Evolutionary conservation across 352 stramenopile species (phyloP).

Genomic region (Pythium biforme): DNA sequence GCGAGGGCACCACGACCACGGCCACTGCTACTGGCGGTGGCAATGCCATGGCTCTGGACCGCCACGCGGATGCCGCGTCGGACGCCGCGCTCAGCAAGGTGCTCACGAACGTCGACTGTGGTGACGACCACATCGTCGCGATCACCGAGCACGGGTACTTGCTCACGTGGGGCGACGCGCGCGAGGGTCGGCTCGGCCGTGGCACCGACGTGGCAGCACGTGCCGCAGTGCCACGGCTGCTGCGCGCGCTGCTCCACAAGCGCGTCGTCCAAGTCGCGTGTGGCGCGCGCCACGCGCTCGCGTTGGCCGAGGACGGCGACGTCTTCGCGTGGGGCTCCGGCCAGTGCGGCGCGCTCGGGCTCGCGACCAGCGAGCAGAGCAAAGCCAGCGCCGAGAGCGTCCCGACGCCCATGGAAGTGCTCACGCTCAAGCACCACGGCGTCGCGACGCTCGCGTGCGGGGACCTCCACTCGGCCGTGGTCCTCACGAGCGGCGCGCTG

Average conservation of each 20-base stretch:
- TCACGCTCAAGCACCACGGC: conserved; percentile 38
- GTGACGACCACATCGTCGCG: conserved; percentile 53
- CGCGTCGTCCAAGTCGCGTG: conserved; percentile 59
- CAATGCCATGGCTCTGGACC: background rate
- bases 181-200: conserved; percentile 36
- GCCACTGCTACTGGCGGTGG: background rate
- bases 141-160: conserved; percentile 75
- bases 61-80: background rate
- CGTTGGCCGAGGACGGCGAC: conserved; percentile 56
- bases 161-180: conserved; percentile 68
- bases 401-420: conserved; percentile 50
- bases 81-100: conserved; percentile 50
- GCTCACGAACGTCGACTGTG: conserved; percentile 59
- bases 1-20: background rate
- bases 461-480: conserved; percentile 55
- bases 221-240: conserved; percentile 22
- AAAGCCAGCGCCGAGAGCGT: conserved; percentile 24
- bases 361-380: conserved; percentile 36
- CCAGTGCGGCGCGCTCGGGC: conserved; percentile 51
- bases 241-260: conserved; percentile 58
- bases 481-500: conserved; percentile 42
- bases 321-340: conserved; percentile 69
- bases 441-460: conserved; percentile 54
- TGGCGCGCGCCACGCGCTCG: conserved; percentile 56
- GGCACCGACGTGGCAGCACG: conserved; percentile 14